Evolutionary conservation across 139 green algal species (phyloP), one percentile per base, ranked within the genome.

Genomic region (Spirogloea muscicola): DNA sequence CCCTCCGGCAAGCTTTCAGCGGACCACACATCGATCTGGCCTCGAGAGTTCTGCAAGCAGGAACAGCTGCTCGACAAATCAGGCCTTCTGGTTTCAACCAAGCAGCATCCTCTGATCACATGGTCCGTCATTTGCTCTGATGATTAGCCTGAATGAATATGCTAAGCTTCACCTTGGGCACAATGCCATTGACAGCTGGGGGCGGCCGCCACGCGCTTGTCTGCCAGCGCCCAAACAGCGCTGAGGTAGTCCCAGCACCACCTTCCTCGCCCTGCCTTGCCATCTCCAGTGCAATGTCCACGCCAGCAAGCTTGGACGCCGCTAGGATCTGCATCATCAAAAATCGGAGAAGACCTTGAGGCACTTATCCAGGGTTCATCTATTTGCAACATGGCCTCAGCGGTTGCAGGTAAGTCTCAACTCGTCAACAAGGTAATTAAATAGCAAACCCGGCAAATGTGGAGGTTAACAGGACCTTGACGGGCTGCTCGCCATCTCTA

Each of bases 401-500:
- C n/a, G n/a, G n/a, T n/a, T n/a, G n/a, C n/a, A n/a, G n/a, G n/a
- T n/a, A n/a, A n/a, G n/a, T n/a, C n/a, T n/a, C n/a, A n/a, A n/a
- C n/a, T n/a, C n/a, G n/a, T n/a, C n/a, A n/a, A n/a, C n/a, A n/a
- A n/a, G n/a, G n/a, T n/a, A n/a, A n/a, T n/a, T n/a, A n/a, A n/a
- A n/a, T n/a, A n/a, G n/a, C n/a, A n/a, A n/a, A n/a, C n/a, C n/a
- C n/a, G n/a, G n/a, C n/a, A n/a, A n/a, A n/a, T n/a, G n/a, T n/a
- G n/a, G n/a, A n/a, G n/a, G n/a, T n/a, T n/a, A n/a, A n/a, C n/a
- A 76, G 39, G 10, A 81, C 72, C 76, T 83, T 83, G 44, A 58
- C 77, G 16, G 76, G 57, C 36, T n/a, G 2, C 37, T 85, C 76
- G n/a, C 59, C 75, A 21, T 57, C 58, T 5, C 76, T 59, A 31